These are phyloP conservation scores for Viridothelium virens DNA, from an alignment of 495 filamentous ascomycete genomes.

Conservation along the genomic window DNA sequence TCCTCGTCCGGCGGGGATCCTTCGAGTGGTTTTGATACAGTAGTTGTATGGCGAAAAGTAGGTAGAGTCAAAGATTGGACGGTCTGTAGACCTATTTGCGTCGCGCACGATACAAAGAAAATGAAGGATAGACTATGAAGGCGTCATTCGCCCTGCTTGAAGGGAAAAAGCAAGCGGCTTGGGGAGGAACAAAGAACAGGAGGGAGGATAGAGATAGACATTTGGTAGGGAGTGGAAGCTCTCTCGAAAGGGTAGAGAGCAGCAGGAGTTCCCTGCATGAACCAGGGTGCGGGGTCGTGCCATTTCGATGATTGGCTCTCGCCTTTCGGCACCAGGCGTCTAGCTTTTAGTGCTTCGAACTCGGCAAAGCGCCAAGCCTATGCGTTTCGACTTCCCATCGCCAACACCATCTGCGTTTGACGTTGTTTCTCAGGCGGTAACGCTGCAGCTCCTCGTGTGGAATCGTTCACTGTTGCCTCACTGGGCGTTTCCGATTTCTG, in stretches of 20 bases:
- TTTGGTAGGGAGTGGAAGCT: not conserved
- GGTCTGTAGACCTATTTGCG: not conserved
- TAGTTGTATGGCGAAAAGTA: not conserved
- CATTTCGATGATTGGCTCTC: not conserved
- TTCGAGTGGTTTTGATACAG: not conserved
- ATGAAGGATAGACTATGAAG: not conserved
- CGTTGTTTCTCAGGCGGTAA: not conserved
- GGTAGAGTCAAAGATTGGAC: slow-evolving; percentile 2
- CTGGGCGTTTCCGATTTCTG: too few species aligned
- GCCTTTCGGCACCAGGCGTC: not conserved
- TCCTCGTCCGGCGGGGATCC: slow-evolving; percentile 9
- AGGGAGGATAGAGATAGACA: not conserved
- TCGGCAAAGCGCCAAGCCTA: slow-evolving; percentile 3
- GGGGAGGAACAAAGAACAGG: not conserved
- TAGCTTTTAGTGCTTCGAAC: not conserved
- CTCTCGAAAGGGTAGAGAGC: not conserved
- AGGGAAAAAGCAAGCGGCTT: not conserved
- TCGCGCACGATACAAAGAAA: not conserved
- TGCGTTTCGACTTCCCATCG: slow-evolving; percentile 1
- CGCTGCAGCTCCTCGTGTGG: too few species aligned
- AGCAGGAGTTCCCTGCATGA: not conserved
- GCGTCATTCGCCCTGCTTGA: not conserved
- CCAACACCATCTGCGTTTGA: not conserved
- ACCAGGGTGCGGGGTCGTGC: not conserved
- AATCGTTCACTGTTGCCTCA: too few species aligned